phyloP scores from a whole-genome alignment of 192 early-diverging fungal genomes.

The Jimgerdemannia flammicorona region DNA sequence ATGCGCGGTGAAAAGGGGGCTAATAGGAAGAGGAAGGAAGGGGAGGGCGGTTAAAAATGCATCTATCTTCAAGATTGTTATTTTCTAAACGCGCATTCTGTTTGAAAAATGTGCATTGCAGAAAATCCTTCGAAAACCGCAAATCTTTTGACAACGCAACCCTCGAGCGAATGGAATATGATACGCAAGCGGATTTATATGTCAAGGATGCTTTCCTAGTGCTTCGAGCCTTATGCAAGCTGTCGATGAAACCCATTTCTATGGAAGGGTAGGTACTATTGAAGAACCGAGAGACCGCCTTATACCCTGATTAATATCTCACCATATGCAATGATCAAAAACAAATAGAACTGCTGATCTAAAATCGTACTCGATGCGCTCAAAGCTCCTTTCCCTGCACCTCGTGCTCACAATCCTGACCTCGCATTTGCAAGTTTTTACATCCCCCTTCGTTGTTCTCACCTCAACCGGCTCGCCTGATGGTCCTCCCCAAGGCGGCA shows the following conservation, averaged over 20 bases:
- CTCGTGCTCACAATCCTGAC: constrained; percentile 72
- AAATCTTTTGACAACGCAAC: constrained; percentile 19
- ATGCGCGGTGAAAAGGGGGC: no score
- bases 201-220: constrained; percentile 76
- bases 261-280: constrained; percentile 43
- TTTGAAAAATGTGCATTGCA: not conserved
- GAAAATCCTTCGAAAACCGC: constrained; percentile 8
- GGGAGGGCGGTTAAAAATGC: no score
- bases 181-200: constrained; percentile 31
- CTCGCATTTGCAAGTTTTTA: constrained; percentile 75
- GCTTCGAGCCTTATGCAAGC: constrained; percentile 83
- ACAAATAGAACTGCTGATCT: constrained; percentile 44
- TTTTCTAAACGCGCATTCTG: not conserved
- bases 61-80: no score
- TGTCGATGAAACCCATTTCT: constrained; percentile 81
- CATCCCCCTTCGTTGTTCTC: constrained; percentile 45
- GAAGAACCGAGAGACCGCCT: not conserved
- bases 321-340: no score
- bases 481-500: constrained; percentile 1
- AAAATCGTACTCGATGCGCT: constrained; percentile 76
- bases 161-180: constrained; percentile 2
- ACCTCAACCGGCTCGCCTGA: constrained; percentile 18
- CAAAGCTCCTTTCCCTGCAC: constrained; percentile 80
- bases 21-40: no score
- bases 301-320: no score